Conservation (phyloP, 345 rosid species). For the Physaria fendleri region DNA sequence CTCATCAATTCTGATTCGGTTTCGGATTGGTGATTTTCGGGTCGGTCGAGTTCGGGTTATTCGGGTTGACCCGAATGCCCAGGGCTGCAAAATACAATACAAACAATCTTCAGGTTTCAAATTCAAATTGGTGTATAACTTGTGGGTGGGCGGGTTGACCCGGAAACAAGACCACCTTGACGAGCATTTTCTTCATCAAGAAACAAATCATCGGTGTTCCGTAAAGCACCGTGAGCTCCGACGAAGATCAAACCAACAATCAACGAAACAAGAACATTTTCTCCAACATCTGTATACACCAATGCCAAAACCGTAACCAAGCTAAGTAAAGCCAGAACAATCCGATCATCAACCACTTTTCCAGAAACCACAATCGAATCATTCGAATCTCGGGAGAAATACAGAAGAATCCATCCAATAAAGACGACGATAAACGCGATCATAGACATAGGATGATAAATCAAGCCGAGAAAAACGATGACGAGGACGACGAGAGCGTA, state of each 20-base stretch:
- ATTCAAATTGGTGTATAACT: constrained; percentile 51
- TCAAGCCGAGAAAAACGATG: constrained; percentile 59
- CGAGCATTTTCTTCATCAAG: constrained; percentile 56
- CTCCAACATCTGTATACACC: constrained; percentile 71
- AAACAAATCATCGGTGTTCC: constrained; percentile 66
- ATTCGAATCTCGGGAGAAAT: constrained; percentile 51
- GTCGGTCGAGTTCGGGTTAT: no score
- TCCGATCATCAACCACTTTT: constrained; percentile 46
- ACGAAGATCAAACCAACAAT: constrained; percentile 48
- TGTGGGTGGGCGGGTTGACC: constrained; percentile 40
- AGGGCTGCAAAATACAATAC: not conserved
- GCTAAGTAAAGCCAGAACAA: constrained; percentile 44
- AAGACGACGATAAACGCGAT: constrained; percentile 54
- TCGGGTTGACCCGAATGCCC: no score
- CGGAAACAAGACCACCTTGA: constrained; percentile 56
- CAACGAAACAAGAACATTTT: constrained; percentile 61
- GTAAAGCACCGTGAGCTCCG: constrained; percentile 58
- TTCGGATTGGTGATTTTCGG: no score
- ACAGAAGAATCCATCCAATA: constrained; percentile 68
- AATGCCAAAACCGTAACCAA: constrained; percentile 57
- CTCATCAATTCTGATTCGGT: no score
- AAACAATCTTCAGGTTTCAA: not conserved
- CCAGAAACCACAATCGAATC: constrained; percentile 48
- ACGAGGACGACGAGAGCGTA: constrained; percentile 52
- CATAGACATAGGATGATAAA: constrained; percentile 79